Base-by-base conservation (phyloP, 192 early-diverging fungal species). In the Mortierella antarctica region DNA sequence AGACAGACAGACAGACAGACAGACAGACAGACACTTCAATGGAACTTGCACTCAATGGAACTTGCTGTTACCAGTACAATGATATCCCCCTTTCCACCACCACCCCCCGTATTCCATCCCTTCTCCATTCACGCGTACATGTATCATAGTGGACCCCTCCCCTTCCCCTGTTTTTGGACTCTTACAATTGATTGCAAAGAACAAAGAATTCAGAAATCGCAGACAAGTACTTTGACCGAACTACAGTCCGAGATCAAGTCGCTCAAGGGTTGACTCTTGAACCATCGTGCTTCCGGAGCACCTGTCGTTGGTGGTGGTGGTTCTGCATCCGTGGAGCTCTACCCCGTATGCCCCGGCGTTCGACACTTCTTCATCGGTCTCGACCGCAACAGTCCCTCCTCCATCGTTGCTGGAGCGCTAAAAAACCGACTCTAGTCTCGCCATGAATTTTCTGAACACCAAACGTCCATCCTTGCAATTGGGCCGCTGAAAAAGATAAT, bases 221-320 rank as follows among this genome's bases (percentile, higher is more conserved):
- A 95, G 74, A 71, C 78, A 15, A 74, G 79, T 40, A 82, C 89
- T 11, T 74, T 95, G 62, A 76, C 81, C 46, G 95, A 98, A 42
- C 84, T 99, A n/a, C 96, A 99, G 84, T 87, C 87, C 17, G 96
- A 99, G 75, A 89, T 99, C 77, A 96, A 96, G 74, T 95, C 93
- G 39, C 87, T 98, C 53, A 95, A 97, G 68, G 94, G 90, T 65
- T 85, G 98, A 59, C 82, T 99, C 45, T 73, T 96, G 31, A 97
- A 90, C 81, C 90, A 95, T 47, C 87, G 91, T n/a, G 75, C 83
- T 8, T 85, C 87, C 61, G 74, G 82, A 67, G 48, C 31, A 31
- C 31, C 31, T 31, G 31, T 52, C 41, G 64, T 31, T 15, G 23
- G 40, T 21, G 50, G 39, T 11, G 4, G 40, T 0, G 51, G 51